These are phyloP conservation scores for Acorus calamus DNA, from an alignment of 106 monocot species.

Conservation along the genomic window DNA sequence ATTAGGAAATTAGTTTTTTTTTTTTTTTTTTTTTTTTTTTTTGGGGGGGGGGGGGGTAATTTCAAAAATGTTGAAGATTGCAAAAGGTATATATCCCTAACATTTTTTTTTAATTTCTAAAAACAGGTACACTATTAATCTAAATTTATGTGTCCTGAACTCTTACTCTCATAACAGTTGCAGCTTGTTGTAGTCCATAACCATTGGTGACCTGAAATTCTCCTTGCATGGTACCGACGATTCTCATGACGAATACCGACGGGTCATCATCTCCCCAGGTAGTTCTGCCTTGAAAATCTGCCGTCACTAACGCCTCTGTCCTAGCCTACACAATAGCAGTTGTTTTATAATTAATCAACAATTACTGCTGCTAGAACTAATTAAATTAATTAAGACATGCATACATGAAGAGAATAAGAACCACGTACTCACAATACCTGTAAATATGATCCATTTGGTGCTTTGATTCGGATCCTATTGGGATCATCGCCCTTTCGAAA, in stretches of 20 bases:
- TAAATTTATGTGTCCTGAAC: no score
- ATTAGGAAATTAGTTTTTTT: no score
- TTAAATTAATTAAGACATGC: not conserved
- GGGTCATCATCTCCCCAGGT: slow-evolving; percentile 63
- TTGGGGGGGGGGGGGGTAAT: no score
- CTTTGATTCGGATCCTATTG: slow-evolving; percentile 34
- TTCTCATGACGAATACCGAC: slow-evolving; percentile 43
- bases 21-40: no score
- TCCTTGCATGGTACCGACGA: slow-evolving; percentile 18
- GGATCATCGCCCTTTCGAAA: slow-evolving; percentile 21
- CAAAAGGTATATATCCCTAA: no score
- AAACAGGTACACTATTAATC: no score
- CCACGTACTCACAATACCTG: slow-evolving; percentile 20
- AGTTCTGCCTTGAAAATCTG: slow-evolving; percentile 27
- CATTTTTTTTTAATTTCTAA: no score
- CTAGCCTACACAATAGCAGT: slow-evolving; percentile 9
- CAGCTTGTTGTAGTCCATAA: slow-evolving; percentile 35
- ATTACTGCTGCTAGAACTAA: not conserved
- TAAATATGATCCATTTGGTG: slow-evolving; percentile 50
- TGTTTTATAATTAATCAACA: not conserved
- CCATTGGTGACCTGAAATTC: slow-evolving; percentile 67
- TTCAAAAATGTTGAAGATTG: no score
- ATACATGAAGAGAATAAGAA: not conserved
- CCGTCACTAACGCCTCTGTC: slow-evolving; percentile 28
- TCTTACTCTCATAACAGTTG: slow-evolving; percentile 30